Evolutionary conservation across 306 rosid genomes (phyloP).

Genomic region (Alnus rubra): DNA sequence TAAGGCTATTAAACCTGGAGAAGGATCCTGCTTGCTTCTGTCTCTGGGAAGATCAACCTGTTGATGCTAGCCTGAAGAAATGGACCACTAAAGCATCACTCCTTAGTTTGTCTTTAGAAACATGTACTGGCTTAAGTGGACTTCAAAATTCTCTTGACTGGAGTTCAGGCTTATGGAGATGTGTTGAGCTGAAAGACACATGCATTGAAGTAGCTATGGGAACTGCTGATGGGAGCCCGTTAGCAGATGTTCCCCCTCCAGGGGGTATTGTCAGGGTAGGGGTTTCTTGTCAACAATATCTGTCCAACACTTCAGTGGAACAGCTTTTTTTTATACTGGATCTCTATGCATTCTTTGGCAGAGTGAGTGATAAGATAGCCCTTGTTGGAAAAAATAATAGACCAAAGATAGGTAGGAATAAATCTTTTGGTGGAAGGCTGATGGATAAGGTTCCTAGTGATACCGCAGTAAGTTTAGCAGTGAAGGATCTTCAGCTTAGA

Average conservation of each 20-base stretch:
- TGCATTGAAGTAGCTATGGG: slow-evolving; percentile 88
- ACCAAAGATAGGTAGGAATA: slow-evolving; percentile 37
- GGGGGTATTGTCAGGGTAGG: slow-evolving; percentile 93
- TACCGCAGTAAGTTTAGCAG: slow-evolving; percentile 72
- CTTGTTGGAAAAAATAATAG: slow-evolving; percentile 58
- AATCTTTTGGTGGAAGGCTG: slow-evolving; percentile 52
- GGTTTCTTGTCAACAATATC: slow-evolving; percentile 72
- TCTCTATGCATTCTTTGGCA: slow-evolving; percentile 81
- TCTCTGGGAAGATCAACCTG: slow-evolving; percentile 84
- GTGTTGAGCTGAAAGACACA: slow-evolving; percentile 82
- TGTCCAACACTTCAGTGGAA: slow-evolving; percentile 86
- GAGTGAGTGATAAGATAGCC: slow-evolving; percentile 73
- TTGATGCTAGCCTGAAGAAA: slow-evolving; percentile 91
- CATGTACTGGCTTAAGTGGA: slow-evolving; percentile 39
- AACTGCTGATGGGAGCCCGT: slow-evolving; percentile 88
- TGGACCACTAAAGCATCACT: slow-evolving; percentile 73
- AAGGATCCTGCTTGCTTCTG: slow-evolving; percentile 96
- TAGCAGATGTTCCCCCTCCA: slow-evolving; percentile 79
- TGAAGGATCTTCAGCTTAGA: slow-evolving; percentile 71
- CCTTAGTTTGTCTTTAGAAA: slow-evolving; percentile 78
- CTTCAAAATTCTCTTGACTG: slow-evolving; percentile 52
- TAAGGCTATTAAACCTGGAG: slow-evolving; percentile 70
- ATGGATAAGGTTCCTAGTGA: slow-evolving; percentile 91
- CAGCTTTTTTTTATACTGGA: slow-evolving; percentile 87
- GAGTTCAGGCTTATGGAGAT: slow-evolving; percentile 72